These are phyloP conservation scores for Aspergillus tamarii DNA, from an alignment of 2,329 filamentous ascomycete genomes.

Conservation along the genomic window DNA sequence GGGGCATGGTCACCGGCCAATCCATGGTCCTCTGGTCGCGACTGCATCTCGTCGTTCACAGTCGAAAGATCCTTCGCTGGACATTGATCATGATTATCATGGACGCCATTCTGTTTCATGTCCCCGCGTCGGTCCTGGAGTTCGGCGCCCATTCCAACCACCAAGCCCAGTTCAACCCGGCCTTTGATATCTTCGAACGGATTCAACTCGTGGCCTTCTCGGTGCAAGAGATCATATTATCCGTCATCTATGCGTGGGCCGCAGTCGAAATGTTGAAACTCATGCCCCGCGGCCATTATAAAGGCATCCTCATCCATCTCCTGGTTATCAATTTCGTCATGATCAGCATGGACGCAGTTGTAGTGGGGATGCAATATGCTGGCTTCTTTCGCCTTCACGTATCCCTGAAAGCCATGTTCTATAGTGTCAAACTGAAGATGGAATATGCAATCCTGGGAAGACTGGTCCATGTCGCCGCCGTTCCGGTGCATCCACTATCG, in stretches of 20 bases:
- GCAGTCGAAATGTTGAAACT: neutral
- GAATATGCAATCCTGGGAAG: neutral
- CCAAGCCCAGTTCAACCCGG: neutral
- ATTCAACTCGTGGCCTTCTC: neutral
- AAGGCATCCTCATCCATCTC: neutral
- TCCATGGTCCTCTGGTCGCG: constrained; percentile 4
- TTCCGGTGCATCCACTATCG: neutral
- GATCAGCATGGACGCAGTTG: neutral
- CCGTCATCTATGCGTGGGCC: neutral
- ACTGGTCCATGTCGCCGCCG: neutral
- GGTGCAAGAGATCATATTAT: neutral
- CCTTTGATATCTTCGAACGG: constrained; percentile 2
- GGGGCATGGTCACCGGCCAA: constrained; percentile 6
- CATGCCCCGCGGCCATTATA: neutral
- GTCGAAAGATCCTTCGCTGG: neutral
- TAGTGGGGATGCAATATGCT: neutral
- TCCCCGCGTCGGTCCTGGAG: neutral
- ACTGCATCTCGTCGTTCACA: constrained; percentile 6
- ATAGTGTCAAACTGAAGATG: constrained; percentile 2
- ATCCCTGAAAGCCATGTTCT: neutral
- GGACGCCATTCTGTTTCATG: neutral
- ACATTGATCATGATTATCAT: neutral
- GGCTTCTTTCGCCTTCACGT: neutral
- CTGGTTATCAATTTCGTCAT: neutral
- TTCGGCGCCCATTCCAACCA: neutral